Conservation (phyloP, 169 alveolate species). For the Plasmodium adleri region DNA sequence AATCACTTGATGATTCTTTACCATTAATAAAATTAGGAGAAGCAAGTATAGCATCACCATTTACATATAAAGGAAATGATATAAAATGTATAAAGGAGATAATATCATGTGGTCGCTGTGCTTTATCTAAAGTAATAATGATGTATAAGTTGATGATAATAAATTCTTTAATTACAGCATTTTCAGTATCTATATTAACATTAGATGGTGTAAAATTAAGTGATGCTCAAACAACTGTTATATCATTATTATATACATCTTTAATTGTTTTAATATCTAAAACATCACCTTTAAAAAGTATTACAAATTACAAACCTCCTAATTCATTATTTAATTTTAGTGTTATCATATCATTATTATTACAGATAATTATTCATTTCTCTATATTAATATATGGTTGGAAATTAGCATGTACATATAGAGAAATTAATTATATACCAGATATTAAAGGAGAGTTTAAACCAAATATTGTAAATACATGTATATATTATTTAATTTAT, state of each 20-base stretch:
- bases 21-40: slow-evolving; percentile 94
- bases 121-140: slow-evolving; percentile 95
- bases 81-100: slow-evolving; percentile 94
- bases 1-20: slow-evolving; percentile 86
- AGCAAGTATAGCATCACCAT: slow-evolving; percentile 99
- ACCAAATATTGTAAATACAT: slow-evolving; percentile 91
- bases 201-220: slow-evolving; percentile 97
- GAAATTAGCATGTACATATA: slow-evolving; percentile 82
- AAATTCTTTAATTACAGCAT: slow-evolving; percentile 95
- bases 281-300: slow-evolving; percentile 79
- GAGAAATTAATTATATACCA: slow-evolving; percentile 78
- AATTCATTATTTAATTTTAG: slow-evolving; percentile 78
- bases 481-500: slow-evolving; percentile 87
- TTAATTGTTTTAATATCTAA: slow-evolving; percentile 82
- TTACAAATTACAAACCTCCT: slow-evolving; percentile 80
- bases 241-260: slow-evolving; percentile 84
- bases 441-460: slow-evolving; percentile 89
- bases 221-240: slow-evolving; percentile 95
- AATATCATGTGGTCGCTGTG: slow-evolving; percentile 95
- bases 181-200: slow-evolving; percentile 94
- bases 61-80: slow-evolving; percentile 94
- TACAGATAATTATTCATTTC: slow-evolving; percentile 86
- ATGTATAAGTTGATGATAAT: slow-evolving; percentile 97
- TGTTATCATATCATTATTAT: slow-evolving; percentile 81
- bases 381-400: slow-evolving; percentile 85